These are phyloP conservation scores for Phytophthora europaea DNA, from an alignment of 352 stramenopile genomes.

Conservation along the genomic window DNA sequence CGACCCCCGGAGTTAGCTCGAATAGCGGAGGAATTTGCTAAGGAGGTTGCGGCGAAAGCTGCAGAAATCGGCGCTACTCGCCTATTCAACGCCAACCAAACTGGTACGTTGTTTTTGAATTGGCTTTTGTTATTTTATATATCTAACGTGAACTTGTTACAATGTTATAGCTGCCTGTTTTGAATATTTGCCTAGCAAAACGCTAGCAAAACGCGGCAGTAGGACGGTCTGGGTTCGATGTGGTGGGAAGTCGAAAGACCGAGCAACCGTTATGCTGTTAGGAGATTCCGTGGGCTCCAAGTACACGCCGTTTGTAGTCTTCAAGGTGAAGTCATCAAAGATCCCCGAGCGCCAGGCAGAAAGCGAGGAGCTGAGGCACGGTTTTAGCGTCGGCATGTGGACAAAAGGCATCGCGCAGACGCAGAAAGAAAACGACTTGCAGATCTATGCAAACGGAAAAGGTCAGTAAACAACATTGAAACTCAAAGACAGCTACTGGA, in stretches of 20 bases:
- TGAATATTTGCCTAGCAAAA: slow-evolving; percentile 9
- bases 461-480: background rate
- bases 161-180: slow-evolving; percentile 5
- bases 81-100: slow-evolving; percentile 14
- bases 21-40: slow-evolving; percentile 2
- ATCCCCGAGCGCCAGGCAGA: background rate
- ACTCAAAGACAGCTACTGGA: too few species aligned
- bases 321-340: background rate
- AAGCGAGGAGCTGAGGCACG: background rate
- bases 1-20: background rate
- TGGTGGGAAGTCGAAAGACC: slow-evolving; percentile 11
- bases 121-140: background rate
- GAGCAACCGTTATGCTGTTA: slow-evolving; percentile 2
- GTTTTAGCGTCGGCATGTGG: background rate
- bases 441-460: slow-evolving; percentile 5
- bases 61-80: slow-evolving; percentile 12
- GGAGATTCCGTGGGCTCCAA: background rate
- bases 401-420: background rate
- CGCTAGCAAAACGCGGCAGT: slow-evolving; percentile 1
- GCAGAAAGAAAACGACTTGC: background rate
- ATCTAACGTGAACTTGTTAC: background rate
- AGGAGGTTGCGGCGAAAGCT: background rate
- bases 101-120: slow-evolving; percentile 2
- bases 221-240: slow-evolving; percentile 15
- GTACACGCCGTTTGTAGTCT: slow-evolving; percentile 3